Base-by-base conservation (phyloP, 345 rosid species). In the Carallia brachiata region DNA sequence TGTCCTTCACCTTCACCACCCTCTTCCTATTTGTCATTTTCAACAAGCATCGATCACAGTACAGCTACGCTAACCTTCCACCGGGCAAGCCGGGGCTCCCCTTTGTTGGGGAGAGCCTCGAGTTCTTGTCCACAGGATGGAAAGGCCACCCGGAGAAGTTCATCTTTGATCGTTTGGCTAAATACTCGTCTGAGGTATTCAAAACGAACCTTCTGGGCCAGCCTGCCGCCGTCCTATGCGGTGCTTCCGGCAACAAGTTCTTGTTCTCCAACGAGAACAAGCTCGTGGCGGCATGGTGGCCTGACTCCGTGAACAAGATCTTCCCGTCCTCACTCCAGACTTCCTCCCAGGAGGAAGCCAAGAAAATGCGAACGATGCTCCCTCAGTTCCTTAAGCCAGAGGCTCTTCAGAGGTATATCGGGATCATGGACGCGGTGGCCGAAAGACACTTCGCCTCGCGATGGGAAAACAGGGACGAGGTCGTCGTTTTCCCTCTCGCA, bases 221-320 rank as follows among this genome's bases (percentile, higher is more conserved):
- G 57, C 81, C 84, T 15, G 36, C 67, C 2, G 79, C 73, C 5
- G 75, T 77, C 55, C 48, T 81, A 10, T 53, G 78, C 0, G 81
- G 84, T 15, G 69, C 79, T 7, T 60, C 77, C 0, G 77, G 69
- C 28, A 74, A 77, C 63, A 77, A 74, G 72, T 81, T 81, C 74
- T 56, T 81, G 52, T 81, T 77, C 72, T 77, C 81, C 18, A 77
- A 80, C 67, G 84, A 80, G 74, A 77, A 81, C 73, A 81, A 74
- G 76, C 71, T 81, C 16, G 81, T 81, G 6, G 65, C 52, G 0
- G 66, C 77, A 15, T 81, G 84, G 84, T 81, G 84, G 84, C 81
- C 84, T 12, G 73, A 77, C 65, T 74, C 81, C 40, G 75, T 77
- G 56, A 74, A 77, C 70, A 81, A 81, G 61, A 60, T 81, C 18